A percentile compares a stretch with the other conserved stretches of the same genome.
Evolutionary conservation across 164 flowering plant genomes (phyloP).

Genomic region (Warburgia ugandensis): DNA sequence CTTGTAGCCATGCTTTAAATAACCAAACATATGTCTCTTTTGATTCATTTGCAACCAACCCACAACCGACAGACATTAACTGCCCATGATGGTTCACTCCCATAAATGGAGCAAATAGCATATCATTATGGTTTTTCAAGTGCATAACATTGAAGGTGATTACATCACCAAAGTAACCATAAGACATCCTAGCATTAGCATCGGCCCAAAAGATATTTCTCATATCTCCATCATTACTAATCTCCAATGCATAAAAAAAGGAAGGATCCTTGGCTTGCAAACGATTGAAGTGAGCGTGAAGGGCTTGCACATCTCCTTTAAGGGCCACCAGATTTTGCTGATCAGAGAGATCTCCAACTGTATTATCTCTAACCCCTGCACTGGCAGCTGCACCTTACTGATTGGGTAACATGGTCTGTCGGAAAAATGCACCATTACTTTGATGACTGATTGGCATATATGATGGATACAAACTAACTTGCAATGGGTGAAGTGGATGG

Average conservation of each 20-base stretch:
- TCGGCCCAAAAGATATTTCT: slow-evolving; percentile 71
- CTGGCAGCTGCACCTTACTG: no score
- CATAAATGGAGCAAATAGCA: slow-evolving; percentile 3
- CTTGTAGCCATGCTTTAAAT: slow-evolving; percentile 49
- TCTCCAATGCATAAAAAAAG: background rate
- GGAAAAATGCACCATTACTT: background rate
- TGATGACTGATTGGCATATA: background rate
- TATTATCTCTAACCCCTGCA: background rate
- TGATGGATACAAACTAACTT: background rate
- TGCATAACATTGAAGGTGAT: background rate
- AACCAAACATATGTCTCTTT: slow-evolving; percentile 54
- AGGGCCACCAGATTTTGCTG: background rate
- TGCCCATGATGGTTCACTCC: slow-evolving; percentile 71
- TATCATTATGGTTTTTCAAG: slow-evolving; percentile 31
- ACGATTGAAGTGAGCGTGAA: no score
- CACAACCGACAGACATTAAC: slow-evolving; percentile 54
- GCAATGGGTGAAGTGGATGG: background rate
- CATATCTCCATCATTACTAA: slow-evolving; percentile 17
- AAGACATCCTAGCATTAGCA: slow-evolving; percentile 52
- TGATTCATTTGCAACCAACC: slow-evolving; percentile 49
- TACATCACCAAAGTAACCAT: background rate
- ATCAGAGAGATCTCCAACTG: background rate
- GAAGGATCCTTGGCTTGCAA: background rate
- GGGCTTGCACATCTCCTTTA: slow-evolving; percentile 1
- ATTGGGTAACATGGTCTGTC: background rate